A percentile compares a stretch with the other conserved stretches of the same genome.
Conservation (phyloP, 2,329 filamentous ascomycete genomes). For the Grosmannia huntii region DNA sequence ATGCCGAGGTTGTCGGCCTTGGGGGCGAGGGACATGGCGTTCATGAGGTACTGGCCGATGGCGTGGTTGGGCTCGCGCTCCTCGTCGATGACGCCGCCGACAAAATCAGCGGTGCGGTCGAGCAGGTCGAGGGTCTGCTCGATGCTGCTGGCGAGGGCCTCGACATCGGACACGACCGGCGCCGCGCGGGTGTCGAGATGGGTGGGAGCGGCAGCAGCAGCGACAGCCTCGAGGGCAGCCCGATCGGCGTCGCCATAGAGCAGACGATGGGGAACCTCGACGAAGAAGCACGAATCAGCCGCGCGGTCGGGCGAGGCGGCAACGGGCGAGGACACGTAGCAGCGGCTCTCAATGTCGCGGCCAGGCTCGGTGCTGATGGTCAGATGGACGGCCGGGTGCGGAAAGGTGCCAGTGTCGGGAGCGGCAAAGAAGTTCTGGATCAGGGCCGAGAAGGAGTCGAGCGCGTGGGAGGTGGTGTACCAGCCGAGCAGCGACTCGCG, state of each 20-base stretch:
- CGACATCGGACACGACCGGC: conserved; percentile 73
- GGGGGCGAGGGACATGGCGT: conserved; percentile 80
- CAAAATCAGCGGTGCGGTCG: conserved; percentile 83
- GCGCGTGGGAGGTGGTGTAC: conserved; percentile 94
- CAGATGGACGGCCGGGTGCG: conserved; percentile 92
- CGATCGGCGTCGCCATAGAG: conserved; percentile 59
- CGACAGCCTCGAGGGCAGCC: conserved; percentile 62
- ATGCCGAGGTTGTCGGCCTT: conserved; percentile 88
- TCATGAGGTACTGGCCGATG: conserved; percentile 89
- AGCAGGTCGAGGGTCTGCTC: conserved; percentile 82
- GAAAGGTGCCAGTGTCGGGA: conserved; percentile 92
- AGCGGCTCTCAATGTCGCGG: conserved; percentile 75
- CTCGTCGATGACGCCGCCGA: conserved; percentile 88
- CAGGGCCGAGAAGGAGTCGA: conserved; percentile 96
- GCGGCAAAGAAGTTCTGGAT: conserved; percentile 99
- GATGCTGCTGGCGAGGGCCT: conserved; percentile 72
- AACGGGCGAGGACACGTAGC: conserved; percentile 92
- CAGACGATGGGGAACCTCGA: conserved; percentile 91
- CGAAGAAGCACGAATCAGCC: conserved; percentile 92
- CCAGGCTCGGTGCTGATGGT: conserved; percentile 86
- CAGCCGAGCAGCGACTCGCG: conserved; percentile 91
- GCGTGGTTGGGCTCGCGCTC: conserved; percentile 80
- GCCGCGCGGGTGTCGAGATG: conserved; percentile 63
- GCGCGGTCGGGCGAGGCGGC: conserved; percentile 91
- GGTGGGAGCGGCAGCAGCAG: conserved; percentile 50